Percentiles rank a stretch among this genome's conserved stretches.
Conservation (phyloP, 805 yeast species). For the Saturnispora galanensis region DNA sequence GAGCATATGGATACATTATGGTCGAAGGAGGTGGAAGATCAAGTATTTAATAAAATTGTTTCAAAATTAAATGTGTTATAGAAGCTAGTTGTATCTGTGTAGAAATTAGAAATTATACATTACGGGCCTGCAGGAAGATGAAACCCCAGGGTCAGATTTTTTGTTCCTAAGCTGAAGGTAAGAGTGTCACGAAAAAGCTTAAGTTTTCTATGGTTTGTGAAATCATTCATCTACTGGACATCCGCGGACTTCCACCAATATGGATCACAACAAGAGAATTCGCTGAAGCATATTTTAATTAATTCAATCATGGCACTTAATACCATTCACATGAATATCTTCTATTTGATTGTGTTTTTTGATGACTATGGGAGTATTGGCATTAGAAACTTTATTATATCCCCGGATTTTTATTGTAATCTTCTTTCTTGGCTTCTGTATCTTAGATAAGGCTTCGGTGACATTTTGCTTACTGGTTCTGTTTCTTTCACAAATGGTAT, state of each 20-base stretch:
- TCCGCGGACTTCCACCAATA: no score
- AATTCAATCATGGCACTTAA: no score
- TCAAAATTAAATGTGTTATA: not conserved
- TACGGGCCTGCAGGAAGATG: no score
- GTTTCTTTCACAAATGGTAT: not conserved
- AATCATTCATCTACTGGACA: no score
- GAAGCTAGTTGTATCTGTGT: not conserved
- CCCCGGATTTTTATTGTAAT: not conserved
- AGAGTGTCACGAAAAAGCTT: not conserved
- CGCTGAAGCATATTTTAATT: no score
- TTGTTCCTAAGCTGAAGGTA: not conserved
- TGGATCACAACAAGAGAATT: no score
- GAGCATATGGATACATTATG: constrained; percentile 89
- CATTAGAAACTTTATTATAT: not conserved
- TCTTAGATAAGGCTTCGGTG: not conserved
- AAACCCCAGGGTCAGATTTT: no score
- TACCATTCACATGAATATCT: not conserved
- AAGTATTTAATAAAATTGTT: constrained; percentile 28
- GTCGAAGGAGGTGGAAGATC: constrained; percentile 57
- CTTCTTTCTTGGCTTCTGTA: not conserved
- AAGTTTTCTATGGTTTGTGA: not conserved
- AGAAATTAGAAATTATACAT: no score
- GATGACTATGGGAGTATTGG: not conserved
- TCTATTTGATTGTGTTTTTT: not conserved
- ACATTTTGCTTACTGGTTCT: not conserved